phyloP scores from a whole-genome alignment of 345 rosid genomes.

The Eucalyptus caleyi region DNA sequence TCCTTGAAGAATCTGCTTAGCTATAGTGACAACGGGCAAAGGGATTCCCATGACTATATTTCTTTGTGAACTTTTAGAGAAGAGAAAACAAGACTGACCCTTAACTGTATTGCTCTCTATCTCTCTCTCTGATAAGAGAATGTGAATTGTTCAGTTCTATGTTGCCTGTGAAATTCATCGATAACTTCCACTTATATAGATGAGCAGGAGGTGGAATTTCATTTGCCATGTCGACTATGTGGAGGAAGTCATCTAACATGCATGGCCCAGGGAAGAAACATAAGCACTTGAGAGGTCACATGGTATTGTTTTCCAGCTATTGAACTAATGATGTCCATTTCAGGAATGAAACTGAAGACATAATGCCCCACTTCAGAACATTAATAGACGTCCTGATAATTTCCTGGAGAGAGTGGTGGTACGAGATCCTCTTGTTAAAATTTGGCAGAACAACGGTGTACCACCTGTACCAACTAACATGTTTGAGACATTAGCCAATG shows the following conservation, averaged over 20 bases:
- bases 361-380: not conserved
- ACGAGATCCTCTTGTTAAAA: not conserved
- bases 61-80: not conserved
- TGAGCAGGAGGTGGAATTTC: not conserved
- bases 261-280: not conserved
- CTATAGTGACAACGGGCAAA: not conserved
- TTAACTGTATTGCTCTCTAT: not conserved
- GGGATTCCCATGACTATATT: not conserved
- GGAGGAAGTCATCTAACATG: not conserved
- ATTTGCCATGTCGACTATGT: not conserved
- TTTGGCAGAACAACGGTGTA: not conserved
- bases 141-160: not conserved
- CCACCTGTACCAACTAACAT: not conserved
- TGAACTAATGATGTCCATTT: not conserved
- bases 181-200: not conserved
- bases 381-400: not conserved
- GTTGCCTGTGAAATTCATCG: not conserved
- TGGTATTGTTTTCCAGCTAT: not conserved
- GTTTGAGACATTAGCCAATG: not conserved
- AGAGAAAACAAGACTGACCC: not conserved
- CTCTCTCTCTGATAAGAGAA: not conserved
- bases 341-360: not conserved
- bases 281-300: not conserved
- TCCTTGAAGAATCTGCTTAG: not conserved
- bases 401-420: not conserved